A percentile compares a stretch with the other conserved stretches of the same genome.
These are phyloP conservation scores for Inga laurina DNA, from an alignment of 306 rosid genomes.

Conservation along the genomic window DNA sequence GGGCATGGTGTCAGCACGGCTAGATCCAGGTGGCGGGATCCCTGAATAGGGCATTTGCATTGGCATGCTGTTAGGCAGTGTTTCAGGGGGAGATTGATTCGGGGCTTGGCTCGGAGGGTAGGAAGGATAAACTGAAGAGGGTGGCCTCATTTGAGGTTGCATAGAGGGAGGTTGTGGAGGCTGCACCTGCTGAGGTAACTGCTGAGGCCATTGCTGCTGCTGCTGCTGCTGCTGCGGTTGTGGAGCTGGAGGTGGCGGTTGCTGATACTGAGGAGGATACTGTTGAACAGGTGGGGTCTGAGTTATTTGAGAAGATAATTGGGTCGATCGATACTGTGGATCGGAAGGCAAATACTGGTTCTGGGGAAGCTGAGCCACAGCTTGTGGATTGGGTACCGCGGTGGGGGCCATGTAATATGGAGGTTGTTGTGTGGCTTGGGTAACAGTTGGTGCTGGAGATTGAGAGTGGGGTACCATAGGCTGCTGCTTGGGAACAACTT, in stretches of 20 bases:
- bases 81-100: conserved; percentile 62
- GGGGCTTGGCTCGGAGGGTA: conserved; percentile 68
- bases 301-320: conserved; percentile 62
- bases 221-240: conserved; percentile 62
- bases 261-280: conserved; percentile 80
- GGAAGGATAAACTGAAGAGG: conserved; percentile 59
- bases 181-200: conserved; percentile 54
- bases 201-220: conserved; percentile 48
- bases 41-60: conserved; percentile 84
- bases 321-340: conserved; percentile 67
- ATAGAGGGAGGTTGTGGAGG: conserved; percentile 62
- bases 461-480: conserved; percentile 54
- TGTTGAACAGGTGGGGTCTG: conserved; percentile 66
- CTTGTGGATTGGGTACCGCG: conserved; percentile 58
- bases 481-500: conserved; percentile 62
- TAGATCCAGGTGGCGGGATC: conserved; percentile 66
- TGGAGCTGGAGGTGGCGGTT: conserved; percentile 1
- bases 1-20: conserved; percentile 60
- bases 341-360: conserved; percentile 71
- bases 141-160: conserved; percentile 73
- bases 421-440: conserved; percentile 64
- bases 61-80: conserved; percentile 79
- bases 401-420: conserved; percentile 72
- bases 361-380: conserved; percentile 61
- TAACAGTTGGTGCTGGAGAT: conserved; percentile 57